Conservation (phyloP, 2,329 filamentous ascomycete genomes). For the Sclerotinia subarctica region DNA sequence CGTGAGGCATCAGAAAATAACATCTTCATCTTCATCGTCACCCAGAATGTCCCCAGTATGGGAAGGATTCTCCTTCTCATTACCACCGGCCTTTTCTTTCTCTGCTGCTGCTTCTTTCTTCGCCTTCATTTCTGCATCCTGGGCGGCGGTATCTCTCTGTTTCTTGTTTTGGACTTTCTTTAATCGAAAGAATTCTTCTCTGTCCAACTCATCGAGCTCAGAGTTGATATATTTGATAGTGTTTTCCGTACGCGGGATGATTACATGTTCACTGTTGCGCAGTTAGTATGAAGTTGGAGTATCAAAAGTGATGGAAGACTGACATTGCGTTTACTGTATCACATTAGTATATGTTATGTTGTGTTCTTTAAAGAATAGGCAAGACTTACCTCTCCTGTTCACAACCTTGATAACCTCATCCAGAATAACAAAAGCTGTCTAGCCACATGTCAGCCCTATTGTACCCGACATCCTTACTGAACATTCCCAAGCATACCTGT, state of each 20-base stretch:
- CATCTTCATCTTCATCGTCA: slow-evolving; percentile 75
- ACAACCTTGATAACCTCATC: slow-evolving; percentile 99
- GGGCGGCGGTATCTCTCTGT: slow-evolving; percentile 68
- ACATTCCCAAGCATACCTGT: slow-evolving; percentile 51
- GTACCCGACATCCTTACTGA: background rate
- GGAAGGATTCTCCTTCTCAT: slow-evolving; percentile 42
- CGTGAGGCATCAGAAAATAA: slow-evolving; percentile 65
- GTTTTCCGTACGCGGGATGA: slow-evolving; percentile 96
- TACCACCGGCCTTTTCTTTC: slow-evolving; percentile 45
- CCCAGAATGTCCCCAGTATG: slow-evolving; percentile 65
- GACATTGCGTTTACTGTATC: slow-evolving; percentile 83
- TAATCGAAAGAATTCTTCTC: slow-evolving; percentile 95
- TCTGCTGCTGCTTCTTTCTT: slow-evolving; percentile 59
- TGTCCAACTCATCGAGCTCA: slow-evolving; percentile 92
- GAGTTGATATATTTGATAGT: slow-evolving; percentile 99
- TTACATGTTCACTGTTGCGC: slow-evolving; percentile 71
- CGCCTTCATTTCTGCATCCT: slow-evolving; percentile 72
- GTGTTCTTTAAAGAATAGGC: background rate
- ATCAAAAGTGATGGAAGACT: slow-evolving; percentile 37
- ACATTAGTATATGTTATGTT: slow-evolving; percentile 31
- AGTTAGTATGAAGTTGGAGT: slow-evolving; percentile 24
- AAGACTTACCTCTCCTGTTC: slow-evolving; percentile 77
- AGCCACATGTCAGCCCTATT: slow-evolving; percentile 17
- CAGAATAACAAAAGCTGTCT: slow-evolving; percentile 94
- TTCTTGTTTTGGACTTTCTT: slow-evolving; percentile 93